A percentile compares a stretch with the other conserved stretches of the same genome.
phyloP scores from a whole-genome alignment of 2,329 filamentous ascomycete genomes.

The Sporothrix pallida region DNA sequence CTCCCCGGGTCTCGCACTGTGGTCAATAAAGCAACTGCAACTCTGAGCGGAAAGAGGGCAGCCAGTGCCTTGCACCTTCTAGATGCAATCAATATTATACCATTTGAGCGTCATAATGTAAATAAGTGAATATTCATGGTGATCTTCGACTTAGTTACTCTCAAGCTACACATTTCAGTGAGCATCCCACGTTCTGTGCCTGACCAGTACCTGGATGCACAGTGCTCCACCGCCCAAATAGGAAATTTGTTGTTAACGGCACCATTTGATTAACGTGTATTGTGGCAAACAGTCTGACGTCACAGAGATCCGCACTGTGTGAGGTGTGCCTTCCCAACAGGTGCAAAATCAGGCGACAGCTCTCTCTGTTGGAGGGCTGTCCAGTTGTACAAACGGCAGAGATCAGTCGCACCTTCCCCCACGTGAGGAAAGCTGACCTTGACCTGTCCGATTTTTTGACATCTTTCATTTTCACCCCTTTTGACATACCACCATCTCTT shows the following conservation, averaged over 20 bases:
- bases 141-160: not conserved
- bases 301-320: conserved; percentile 23
- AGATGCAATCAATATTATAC: no score
- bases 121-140: no score
- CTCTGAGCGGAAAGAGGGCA: no score
- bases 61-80: no score
- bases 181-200: no score
- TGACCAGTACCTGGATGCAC: not conserved
- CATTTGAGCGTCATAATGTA: no score
- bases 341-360: conserved; percentile 19
- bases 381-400: not conserved
- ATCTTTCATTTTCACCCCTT: not conserved
- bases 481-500: not conserved
- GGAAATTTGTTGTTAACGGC: conserved; percentile 12
- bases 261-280: not conserved
- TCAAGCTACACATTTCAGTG: not conserved
- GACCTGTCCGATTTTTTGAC: not conserved
- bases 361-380: not conserved
- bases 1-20: conserved; percentile 20
- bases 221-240: conserved; percentile 24
- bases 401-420: not conserved
- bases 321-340: conserved; percentile 20
- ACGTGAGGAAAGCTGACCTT: not conserved
- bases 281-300: conserved; percentile 27
- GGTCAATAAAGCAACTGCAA: not conserved